These are phyloP conservation scores for Moesziomyces sp. DNA, from an alignment of 1,284 basidiomycete genomes.

Conservation along the genomic window DNA sequence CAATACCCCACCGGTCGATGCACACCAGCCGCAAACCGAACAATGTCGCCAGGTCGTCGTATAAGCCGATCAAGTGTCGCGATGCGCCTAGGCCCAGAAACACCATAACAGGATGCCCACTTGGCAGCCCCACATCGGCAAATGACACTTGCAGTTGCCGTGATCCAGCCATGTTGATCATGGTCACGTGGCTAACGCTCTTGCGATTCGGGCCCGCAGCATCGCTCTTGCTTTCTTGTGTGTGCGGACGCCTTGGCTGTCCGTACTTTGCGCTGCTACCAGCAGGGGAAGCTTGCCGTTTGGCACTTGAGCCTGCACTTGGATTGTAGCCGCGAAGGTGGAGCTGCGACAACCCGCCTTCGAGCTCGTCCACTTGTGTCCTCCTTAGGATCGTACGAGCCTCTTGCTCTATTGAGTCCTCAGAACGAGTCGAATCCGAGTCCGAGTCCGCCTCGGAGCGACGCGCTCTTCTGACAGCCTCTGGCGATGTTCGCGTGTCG, in stretches of 20 bases:
- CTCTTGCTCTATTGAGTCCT: slow-evolving; percentile 23
- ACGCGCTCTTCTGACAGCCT: neutral
- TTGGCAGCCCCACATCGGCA: slow-evolving; percentile 85
- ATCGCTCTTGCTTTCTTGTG: neutral
- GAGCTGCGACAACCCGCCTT: slow-evolving; percentile 5
- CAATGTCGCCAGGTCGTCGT: slow-evolving; percentile 93
- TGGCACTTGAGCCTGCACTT: neutral
- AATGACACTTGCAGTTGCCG: slow-evolving; percentile 84
- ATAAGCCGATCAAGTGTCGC: slow-evolving; percentile 90
- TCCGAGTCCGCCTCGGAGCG: slow-evolving; percentile 4
- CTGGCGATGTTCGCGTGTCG: neutral
- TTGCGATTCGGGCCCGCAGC: slow-evolving; percentile 75
- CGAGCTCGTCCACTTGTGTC: slow-evolving; percentile 1
- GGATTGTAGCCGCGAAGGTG: neutral
- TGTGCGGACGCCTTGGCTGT: too few relatives aligned
- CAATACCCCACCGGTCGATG: slow-evolving; percentile 95
- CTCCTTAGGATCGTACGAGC: slow-evolving; percentile 15
- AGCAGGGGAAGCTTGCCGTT: neutral
- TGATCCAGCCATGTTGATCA: slow-evolving; percentile 80
- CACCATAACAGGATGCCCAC: slow-evolving; percentile 85
- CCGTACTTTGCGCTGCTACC: too few relatives aligned
- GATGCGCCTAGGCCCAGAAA: slow-evolving; percentile 95
- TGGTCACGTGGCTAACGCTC: slow-evolving; percentile 83
- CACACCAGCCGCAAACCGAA: slow-evolving; percentile 88
- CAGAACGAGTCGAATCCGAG: slow-evolving; percentile 13